A percentile compares a stretch with the other conserved stretches of the same genome.
Evolutionary conservation across 768 basidiomycete species (phyloP).

Genomic region (Botryobasidium botryosum): DNA sequence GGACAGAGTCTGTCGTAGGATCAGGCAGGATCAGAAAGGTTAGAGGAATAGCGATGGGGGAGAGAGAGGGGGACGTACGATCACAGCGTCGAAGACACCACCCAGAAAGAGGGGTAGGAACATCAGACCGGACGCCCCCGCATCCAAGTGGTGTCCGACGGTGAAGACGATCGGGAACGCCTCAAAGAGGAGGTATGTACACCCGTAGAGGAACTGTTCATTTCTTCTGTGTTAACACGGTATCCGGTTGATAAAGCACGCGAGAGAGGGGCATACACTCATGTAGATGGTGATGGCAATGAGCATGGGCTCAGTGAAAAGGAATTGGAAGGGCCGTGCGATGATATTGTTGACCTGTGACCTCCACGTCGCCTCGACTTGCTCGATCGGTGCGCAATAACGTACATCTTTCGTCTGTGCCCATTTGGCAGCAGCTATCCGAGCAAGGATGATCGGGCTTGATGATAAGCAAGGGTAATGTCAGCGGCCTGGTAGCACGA

Average conservation of each 20-base stretch:
- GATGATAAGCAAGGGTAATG: no score
- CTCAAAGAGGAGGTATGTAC: conserved; percentile 19
- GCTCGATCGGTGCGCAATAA: background rate
- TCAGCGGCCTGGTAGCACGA: no score
- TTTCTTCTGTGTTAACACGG: no score
- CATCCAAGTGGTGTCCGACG: conserved; percentile 16
- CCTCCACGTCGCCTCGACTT: background rate
- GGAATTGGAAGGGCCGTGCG: conserved; percentile 15
- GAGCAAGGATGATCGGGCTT: conserved; percentile 8
- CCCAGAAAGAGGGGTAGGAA: conserved; percentile 17
- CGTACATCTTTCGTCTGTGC: conserved; percentile 16
- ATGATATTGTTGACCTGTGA: conserved; percentile 10
- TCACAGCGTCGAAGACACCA: conserved; percentile 7
- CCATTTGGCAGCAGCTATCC: conserved; percentile 12
- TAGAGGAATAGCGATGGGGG: background rate
- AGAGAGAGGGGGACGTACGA: conserved; percentile 5
- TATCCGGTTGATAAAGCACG: no score
- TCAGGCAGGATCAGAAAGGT: no score
- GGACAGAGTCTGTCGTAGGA: background rate
- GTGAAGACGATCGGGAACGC: conserved; percentile 19
- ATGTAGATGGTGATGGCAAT: conserved; percentile 14
- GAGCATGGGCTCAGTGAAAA: conserved; percentile 18
- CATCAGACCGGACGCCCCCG: conserved; percentile 15
- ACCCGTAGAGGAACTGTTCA: conserved; percentile 11
- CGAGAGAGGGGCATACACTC: background rate